Evolutionary conservation across 108 stramenopile genomes (phyloP).

Genomic region (Licmophora abbreviata): DNA sequence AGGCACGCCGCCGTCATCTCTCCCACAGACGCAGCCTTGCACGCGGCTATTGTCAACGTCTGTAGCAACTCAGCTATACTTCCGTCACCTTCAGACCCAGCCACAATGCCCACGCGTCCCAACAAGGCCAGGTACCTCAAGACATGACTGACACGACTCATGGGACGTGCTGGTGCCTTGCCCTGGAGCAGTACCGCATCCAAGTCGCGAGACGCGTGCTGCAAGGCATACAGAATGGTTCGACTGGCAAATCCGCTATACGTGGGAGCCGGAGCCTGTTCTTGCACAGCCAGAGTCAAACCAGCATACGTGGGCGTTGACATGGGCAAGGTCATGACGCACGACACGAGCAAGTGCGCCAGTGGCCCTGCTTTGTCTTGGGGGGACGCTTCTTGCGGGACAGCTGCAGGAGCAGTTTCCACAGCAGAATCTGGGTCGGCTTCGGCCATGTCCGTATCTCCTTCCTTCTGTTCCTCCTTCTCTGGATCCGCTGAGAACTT

Average conservation of each 20-base stretch:
- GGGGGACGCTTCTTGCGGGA: conserved; percentile 8
- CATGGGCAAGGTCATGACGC: conserved; percentile 55
- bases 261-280: conserved; percentile 20
- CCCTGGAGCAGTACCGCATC: conserved; percentile 25
- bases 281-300: conserved; percentile 63
- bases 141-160: conserved; percentile 37
- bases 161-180: not conserved
- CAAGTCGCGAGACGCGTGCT: conserved; percentile 46
- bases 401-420: conserved; percentile 2
- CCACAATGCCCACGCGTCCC: conserved; percentile 43
- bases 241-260: conserved; percentile 52
- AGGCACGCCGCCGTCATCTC: conserved; percentile 9
- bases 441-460: not conserved
- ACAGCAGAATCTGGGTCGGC: conserved; percentile 1
- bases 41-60: conserved; percentile 28
- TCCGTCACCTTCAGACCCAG: not conserved
- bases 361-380: conserved; percentile 35
- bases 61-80: conserved; percentile 25
- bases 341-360: conserved; percentile 40
- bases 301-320: conserved; percentile 75
- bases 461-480: conserved; percentile 6
- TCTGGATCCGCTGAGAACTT: conserved; percentile 22
- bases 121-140: conserved; percentile 68
- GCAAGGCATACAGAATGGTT: conserved; percentile 44
- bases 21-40: not conserved